Evolutionary conservation across 768 basidiomycete genomes (phyloP).

Genomic region (Lyophyllum shimeji): DNA sequence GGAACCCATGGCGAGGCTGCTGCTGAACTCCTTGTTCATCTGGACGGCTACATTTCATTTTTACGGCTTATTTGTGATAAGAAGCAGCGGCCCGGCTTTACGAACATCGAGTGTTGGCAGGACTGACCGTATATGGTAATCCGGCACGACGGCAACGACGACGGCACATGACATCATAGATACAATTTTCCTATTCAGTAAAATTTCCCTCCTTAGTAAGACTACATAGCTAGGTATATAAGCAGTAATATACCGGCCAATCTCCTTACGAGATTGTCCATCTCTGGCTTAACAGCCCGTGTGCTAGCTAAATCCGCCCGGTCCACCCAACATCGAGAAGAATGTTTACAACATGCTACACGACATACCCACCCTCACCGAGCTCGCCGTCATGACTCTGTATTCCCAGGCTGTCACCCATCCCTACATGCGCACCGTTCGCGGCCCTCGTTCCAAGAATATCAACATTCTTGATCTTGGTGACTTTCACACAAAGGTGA

Average conservation of each 20-base stretch:
- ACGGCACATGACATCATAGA: too few species aligned
- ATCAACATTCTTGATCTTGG: constrained; percentile 27
- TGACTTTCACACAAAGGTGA: constrained; percentile 19
- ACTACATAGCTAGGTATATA: too few species aligned
- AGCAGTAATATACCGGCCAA: too few species aligned
- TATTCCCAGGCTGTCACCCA: constrained; percentile 26
- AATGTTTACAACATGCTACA: constrained; percentile 27
- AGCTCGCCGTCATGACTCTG: constrained; percentile 24
- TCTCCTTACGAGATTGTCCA: too few species aligned
- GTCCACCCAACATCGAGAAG: constrained; percentile 19
- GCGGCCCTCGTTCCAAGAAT: constrained; percentile 5
- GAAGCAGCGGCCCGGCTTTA: constrained; percentile 20
- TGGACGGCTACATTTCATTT: constrained; percentile 19
- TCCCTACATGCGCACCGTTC: constrained; percentile 28
- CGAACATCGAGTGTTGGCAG: constrained; percentile 26
- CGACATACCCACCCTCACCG: constrained; percentile 24
- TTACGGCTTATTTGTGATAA: constrained; percentile 23
- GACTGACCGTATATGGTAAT: too few species aligned
- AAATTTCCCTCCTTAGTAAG: too few species aligned
- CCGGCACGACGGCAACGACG: too few species aligned
- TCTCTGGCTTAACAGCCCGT: too few species aligned
- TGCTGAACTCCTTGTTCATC: constrained; percentile 22
- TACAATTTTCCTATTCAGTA: too few species aligned
- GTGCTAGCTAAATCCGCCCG: too few species aligned
- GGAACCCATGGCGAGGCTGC: constrained; percentile 23